phyloP scores from a whole-genome alignment of 768 basidiomycete genomes.

The Tulasnella sp. region DNA sequence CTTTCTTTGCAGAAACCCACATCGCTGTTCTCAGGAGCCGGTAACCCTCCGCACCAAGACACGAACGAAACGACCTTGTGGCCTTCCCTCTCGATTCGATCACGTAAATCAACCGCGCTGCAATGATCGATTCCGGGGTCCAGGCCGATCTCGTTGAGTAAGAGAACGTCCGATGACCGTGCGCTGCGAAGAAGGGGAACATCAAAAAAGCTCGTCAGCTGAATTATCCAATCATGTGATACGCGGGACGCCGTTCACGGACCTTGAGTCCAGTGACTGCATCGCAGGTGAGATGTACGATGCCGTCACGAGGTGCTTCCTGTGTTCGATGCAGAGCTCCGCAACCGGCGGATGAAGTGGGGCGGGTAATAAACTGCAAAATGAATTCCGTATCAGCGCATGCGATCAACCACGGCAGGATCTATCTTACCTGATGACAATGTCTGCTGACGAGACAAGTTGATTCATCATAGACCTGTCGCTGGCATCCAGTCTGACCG shows the following conservation, averaged over 20 bases:
- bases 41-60: slow-evolving; percentile 91
- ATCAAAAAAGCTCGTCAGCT: not conserved
- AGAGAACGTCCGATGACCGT: slow-evolving; percentile 55
- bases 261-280: slow-evolving; percentile 61
- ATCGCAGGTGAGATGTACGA: slow-evolving; percentile 84
- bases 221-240: not conserved
- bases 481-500: slow-evolving; percentile 57
- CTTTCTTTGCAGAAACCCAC: slow-evolving; percentile 25
- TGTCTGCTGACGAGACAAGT: slow-evolving; percentile 61
- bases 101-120: slow-evolving; percentile 71
- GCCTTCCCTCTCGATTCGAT: slow-evolving; percentile 48
- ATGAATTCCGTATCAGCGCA: not conserved
- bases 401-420: not conserved
- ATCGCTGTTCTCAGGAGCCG: slow-evolving; percentile 59
- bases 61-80: slow-evolving; percentile 68
- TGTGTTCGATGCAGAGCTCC: slow-evolving; percentile 61
- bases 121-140: slow-evolving; percentile 90
- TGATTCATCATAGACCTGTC: slow-evolving; percentile 46
- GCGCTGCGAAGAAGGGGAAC: slow-evolving; percentile 47
- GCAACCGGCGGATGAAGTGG: slow-evolving; percentile 69
- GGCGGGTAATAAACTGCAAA: slow-evolving; percentile 70
- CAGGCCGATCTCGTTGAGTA: slow-evolving; percentile 86
- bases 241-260: slow-evolving; percentile 31
- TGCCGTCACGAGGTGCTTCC: slow-evolving; percentile 81
- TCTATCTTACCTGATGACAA: slow-evolving; percentile 71